Base-by-base conservation (phyloP, 2,329 filamentous ascomycete species). In the Paracoccidioides lutzii region DNA sequence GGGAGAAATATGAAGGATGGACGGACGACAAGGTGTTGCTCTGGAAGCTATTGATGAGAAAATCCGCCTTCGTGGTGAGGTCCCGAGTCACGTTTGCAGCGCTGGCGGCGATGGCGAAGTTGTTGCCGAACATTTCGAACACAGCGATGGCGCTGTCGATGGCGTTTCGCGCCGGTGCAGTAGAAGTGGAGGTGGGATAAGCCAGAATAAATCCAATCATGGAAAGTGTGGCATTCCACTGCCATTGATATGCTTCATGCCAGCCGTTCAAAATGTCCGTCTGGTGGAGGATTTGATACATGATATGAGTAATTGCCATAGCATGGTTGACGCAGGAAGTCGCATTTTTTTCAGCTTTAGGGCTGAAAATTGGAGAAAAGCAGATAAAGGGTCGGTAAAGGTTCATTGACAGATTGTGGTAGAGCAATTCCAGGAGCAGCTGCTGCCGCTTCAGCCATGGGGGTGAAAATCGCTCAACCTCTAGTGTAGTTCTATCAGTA, bases 401-500 rank as follows among this genome's bases (percentile, higher is more conserved):
- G 56, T 67, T 71, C 46, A 68, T 63, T 50, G 58, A 59, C 1
- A 75, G 59, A 46, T 70, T 67, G 56, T 75, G 73, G 58, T 75
- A 75, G 12, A 70, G 55, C 4, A 73, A 58, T 56, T 75, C 73
- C 9, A 75, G 64, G 12, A 73, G 64, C 0, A 76, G 53, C 1
- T 72, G 71, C 55, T 76, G 72, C 3, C 70, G 68, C 54, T 74
- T 72, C 3, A 75, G 59, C 72, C 72, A 75, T 2, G 65, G 54
- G 1, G 73, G 72, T 0, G 69, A 65, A 40, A 69, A 71, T 37
- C 59, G 60, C 52, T 74, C 70, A 12, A 73, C 59, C 7, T 65
- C 59, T 1, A 74, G 59, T 1, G 57, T 44, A 1, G 71, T 68
- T 5, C 62, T 60, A 46, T 75, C 71, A 0, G 68, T 70, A 0